phyloP scores from a whole-genome alignment of 2,329 filamentous ascomycete genomes.

The Aspergillus intermedius region DNA sequence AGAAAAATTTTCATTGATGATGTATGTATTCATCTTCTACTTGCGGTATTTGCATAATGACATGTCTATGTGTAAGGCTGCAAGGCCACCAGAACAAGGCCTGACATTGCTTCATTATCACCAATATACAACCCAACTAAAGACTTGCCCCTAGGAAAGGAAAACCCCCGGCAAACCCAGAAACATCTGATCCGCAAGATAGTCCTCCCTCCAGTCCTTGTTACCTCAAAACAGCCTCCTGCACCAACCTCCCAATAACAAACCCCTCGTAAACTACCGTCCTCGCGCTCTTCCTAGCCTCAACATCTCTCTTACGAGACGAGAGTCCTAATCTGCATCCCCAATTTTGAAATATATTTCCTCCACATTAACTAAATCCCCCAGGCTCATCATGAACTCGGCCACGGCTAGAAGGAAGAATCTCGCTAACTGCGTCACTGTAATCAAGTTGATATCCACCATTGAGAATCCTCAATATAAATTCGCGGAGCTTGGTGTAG shows the following conservation, averaged over 20 bases:
- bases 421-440: neutral
- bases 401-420: neutral
- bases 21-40: no score
- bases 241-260: neutral
- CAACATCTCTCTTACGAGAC: neutral
- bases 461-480: neutral
- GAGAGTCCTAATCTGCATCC: neutral
- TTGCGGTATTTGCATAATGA: neutral
- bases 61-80: neutral
- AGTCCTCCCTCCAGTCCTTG: no score
- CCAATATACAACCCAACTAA: neutral
- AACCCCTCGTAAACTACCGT: no score
- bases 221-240: neutral
- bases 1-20: no score
- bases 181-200: neutral
- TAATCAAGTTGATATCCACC: neutral
- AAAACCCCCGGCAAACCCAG: neutral
- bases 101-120: neutral
- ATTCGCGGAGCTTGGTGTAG: neutral
- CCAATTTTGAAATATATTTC: neutral
- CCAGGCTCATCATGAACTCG: neutral
- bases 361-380: neutral
- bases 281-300: neutral
- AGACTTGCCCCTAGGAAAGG: neutral
- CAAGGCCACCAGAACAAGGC: neutral